Evolutionary conservation across 2,329 filamentous ascomycete genomes (phyloP), one percentile per base, ranked within the genome.

Genomic region (Rhynchosporium secalis): DNA sequence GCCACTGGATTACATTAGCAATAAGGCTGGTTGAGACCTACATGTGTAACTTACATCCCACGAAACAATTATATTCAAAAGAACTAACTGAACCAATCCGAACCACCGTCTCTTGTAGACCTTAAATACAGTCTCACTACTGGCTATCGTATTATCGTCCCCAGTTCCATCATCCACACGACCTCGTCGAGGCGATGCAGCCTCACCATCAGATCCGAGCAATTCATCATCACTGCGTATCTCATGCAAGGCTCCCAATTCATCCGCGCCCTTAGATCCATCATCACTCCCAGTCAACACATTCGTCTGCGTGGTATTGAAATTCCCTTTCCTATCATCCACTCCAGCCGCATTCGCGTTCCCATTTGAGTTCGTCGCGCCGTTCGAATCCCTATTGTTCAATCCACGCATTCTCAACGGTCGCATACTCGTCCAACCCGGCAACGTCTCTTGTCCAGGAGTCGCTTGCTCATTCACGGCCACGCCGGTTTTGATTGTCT

Each of bases 51-150:
- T 81, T 83, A 95, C 91, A 84, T 96, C 92, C 94, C 94, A 98
- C 72, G 91, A 96, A 47, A 96, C 89, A 64, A 98, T 86, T 61
- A 97, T 88, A 74, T 98, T 99, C 77, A 98, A 80, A 71, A 98
- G 77, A 6, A 92, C 89, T 72, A 98, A 78, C 76, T 96, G 91
- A 28, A 84, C 78, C 57, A 99, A 79, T 0, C 95, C 95, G 74
- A 96, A 90, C 87, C 92, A 99, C 49, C 95, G 84, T 72, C 92
- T 84, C 77, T 90, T 94, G 75, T 98, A 98, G 28, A 89, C 83
- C 66, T 76, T 80, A 70, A 80, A 84, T 60, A 68, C 69, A 3
- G 51, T 56, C 47, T 56, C 61, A 57, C 49, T 52, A 36, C 45
- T 54, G 9, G 47, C 29, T 59, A 55, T 43, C 43, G 55, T 52